Conservation (phyloP, 345 rosid genomes). For the Anastatica hierochuntica region DNA sequence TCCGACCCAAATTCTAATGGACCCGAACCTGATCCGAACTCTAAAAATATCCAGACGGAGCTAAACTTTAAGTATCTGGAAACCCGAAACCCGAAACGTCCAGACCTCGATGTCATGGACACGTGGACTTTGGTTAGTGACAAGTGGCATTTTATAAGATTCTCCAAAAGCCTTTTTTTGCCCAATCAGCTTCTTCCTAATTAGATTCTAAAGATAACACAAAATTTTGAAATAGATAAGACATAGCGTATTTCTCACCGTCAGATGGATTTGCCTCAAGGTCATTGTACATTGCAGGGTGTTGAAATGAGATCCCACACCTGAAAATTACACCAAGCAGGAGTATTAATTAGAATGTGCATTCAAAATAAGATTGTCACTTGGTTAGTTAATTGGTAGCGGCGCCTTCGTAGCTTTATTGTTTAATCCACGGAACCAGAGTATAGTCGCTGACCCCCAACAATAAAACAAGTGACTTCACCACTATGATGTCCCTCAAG, state of each 20-base stretch:
- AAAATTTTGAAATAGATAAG: constrained; percentile 41
- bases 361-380: background rate
- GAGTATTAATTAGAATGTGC: background rate
- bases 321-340: constrained; percentile 8
- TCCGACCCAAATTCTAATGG: too few relatives aligned
- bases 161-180: background rate
- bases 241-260: constrained; percentile 19
- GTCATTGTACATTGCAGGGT: constrained; percentile 32
- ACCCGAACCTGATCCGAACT: too few relatives aligned
- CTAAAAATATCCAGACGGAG: too few relatives aligned
- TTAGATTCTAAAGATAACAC: constrained; percentile 26
- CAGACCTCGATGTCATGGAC: too few relatives aligned
- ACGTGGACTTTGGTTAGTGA: background rate
- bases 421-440: constrained; percentile 41
- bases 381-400: background rate
- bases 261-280: constrained; percentile 60
- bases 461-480: constrained; percentile 30
- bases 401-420: constrained; percentile 27
- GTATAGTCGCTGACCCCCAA: constrained; percentile 29
- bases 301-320: constrained; percentile 50
- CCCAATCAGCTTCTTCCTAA: constrained; percentile 12
- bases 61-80: too few relatives aligned
- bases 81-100: too few relatives aligned
- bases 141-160: background rate
- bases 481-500: constrained; percentile 30